phyloP scores from a whole-genome alignment of 371 early-diverging fungal genomes.

The Lichtheimia ornata region DNA sequence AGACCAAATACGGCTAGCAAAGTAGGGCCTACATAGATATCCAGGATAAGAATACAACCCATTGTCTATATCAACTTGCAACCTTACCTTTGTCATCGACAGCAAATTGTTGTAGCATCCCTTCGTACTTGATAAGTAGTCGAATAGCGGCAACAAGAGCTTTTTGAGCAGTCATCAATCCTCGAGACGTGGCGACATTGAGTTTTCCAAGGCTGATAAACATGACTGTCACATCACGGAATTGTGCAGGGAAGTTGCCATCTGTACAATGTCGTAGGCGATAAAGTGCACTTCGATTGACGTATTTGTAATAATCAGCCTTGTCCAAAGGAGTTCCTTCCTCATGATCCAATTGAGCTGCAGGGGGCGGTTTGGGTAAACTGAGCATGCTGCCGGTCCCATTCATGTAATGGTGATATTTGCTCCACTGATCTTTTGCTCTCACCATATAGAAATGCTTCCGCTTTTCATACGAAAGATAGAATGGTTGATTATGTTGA shows the following conservation, averaged over 20 bases:
- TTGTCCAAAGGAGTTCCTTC: constrained; percentile 25
- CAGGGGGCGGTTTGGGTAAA: constrained; percentile 14
- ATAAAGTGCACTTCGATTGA: constrained; percentile 51
- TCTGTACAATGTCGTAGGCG: constrained; percentile 43
- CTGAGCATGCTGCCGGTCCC: constrained; percentile 9
- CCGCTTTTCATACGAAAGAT: constrained; percentile 31
- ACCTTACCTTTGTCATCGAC: constrained; percentile 54
- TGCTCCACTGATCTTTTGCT: constrained; percentile 1
- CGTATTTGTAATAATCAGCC: constrained; percentile 51
- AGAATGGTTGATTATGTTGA: constrained; percentile 27
- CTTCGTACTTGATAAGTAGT: constrained; percentile 42
- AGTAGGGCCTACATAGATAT: constrained; percentile 35
- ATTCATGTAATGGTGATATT: background rate
- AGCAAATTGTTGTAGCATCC: constrained; percentile 59
- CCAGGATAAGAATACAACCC: background rate
- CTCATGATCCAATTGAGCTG: constrained; percentile 20
- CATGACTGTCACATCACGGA: constrained; percentile 54
- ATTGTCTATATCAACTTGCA: background rate
- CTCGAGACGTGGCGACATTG: constrained; percentile 33
- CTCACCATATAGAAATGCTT: constrained; percentile 37
- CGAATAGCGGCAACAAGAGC: constrained; percentile 33
- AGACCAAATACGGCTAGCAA: constrained; percentile 51
- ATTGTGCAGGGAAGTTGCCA: constrained; percentile 51
- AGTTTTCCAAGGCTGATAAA: constrained; percentile 54
- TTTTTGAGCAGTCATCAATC: constrained; percentile 39